These are phyloP conservation scores for Lolium multiflorum DNA, from an alignment of 176 grass and related monocot genomes.

Conservation along the genomic window DNA sequence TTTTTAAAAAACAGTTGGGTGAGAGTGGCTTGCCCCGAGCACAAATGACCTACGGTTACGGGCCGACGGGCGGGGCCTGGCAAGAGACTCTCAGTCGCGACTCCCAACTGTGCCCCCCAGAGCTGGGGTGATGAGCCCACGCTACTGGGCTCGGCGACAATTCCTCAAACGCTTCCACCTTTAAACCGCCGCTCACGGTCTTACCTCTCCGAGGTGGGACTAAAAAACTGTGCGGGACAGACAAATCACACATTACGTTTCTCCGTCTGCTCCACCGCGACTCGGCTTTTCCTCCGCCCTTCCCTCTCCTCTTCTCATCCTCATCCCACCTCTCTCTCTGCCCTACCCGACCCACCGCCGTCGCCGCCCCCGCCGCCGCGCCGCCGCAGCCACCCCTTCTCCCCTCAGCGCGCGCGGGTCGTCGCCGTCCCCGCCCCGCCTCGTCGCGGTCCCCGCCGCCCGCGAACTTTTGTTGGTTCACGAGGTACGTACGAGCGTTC, in stretches of 20 bases:
- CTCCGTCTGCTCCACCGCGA: too few relatives aligned
- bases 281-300: not conserved
- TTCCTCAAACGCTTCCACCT: too few relatives aligned
- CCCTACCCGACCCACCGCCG: not conserved
- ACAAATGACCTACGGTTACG: too few relatives aligned
- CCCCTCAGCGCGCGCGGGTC: not conserved
- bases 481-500: not conserved
- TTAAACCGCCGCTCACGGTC: too few relatives aligned
- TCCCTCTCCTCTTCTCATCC: not conserved
- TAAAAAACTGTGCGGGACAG: not conserved
- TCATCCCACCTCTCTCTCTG: not conserved
- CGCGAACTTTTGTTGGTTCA: not conserved
- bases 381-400: not conserved
- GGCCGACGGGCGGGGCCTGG: too few relatives aligned
- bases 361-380: not conserved
- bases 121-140: too few relatives aligned
- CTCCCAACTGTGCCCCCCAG: too few relatives aligned
- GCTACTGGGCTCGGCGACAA: too few relatives aligned
- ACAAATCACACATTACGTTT: not conserved
- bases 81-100: too few relatives aligned
- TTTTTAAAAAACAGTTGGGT: too few relatives aligned
- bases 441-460: not conserved
- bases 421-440: not conserved
- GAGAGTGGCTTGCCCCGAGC: too few relatives aligned
- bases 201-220: not conserved